Evolutionary conservation across 129 eudicot species (phyloP), one percentile per base, ranked within the genome.

Genomic region (Flaveria sonorensis): DNA sequence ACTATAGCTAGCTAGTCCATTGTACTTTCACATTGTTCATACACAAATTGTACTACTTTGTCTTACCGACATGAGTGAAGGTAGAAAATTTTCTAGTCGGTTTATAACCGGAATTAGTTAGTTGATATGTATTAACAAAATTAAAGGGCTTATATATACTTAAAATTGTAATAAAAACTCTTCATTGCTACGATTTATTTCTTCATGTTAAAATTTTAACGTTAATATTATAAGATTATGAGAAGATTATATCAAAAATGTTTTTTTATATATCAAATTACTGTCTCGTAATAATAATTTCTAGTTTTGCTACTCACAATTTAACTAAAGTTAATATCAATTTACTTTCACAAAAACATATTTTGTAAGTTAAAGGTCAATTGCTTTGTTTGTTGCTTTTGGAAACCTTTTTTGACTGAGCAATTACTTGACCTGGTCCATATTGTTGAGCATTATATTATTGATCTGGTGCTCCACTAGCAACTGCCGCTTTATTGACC

Each of bases 401-500:
- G 32, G 69, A 30, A 63, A 30, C 5, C 21, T 63, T 45, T 53
- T 67, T 81, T 81, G 84, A 81, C 80, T 57, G 71, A 67, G 80
- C 80, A 74, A 51, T 61, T 26, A 68, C 70, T 45, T 81, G 84
- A 74, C 84, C 57, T 68, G 84, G 84, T 81, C 84, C 80, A 74
- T 47, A 67, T 67, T 81, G 80, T 81, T 74, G 75, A 48, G 57
- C 66, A 79, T 59, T 74, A 81, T 66, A 67, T 67, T 74, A 67
- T 68, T 81, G 80, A 74, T 74, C 63, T 81, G 74, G 75, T 81
- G 84, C 84, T 81, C 80, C 80, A 74, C 84, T 81, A 81, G 48
- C 73, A 67, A 8, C 30, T 67, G 11, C 71, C 61, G 63, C 84
- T 81, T 81, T 81, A 74, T 81, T 81, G 80, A 81, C 84, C 84